Evolutionary conservation across 2,329 filamentous ascomycete species (phyloP).

Genomic region (Aspergillus viridinutans): DNA sequence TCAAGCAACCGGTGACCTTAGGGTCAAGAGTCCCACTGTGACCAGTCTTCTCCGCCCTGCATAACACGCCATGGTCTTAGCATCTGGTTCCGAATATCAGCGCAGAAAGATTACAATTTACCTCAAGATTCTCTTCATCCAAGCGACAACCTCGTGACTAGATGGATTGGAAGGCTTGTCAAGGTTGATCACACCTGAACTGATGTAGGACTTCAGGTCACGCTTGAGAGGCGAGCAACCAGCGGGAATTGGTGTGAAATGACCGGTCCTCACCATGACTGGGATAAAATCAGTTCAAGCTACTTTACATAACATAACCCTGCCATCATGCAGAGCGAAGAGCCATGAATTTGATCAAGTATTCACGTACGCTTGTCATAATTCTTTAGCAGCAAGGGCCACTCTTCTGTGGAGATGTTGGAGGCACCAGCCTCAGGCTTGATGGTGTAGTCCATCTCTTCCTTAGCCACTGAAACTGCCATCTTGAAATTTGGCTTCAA

Average conservation of each 20-base stretch:
- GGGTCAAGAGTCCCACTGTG: constrained; percentile 98
- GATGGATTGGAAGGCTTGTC: constrained; percentile 97
- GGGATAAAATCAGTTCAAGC: constrained; percentile 16
- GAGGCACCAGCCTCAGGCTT: constrained; percentile 83
- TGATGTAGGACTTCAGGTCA: constrained; percentile 95
- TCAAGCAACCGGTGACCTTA: constrained; percentile 94
- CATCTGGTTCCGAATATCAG: background rate
- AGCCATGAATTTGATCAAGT: constrained; percentile 7
- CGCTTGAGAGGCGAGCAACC: constrained; percentile 88
- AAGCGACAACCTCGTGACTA: constrained; percentile 97
- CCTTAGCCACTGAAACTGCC: constrained; percentile 49
- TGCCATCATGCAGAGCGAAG: constrained; percentile 1
- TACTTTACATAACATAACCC: constrained; percentile 5
- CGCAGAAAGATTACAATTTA: constrained; percentile 38
- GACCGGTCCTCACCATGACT: constrained; percentile 90
- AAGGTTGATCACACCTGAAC: constrained; percentile 96
- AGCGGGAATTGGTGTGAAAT: constrained; percentile 94
- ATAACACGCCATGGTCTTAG: constrained; percentile 16
- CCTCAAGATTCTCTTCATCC: constrained; percentile 97
- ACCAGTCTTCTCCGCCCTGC: constrained; percentile 87
- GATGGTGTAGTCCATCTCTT: constrained; percentile 75
- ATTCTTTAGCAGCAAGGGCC: constrained; percentile 93
- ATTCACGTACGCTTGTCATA: constrained; percentile 76
- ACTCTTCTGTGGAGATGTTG: constrained; percentile 77
- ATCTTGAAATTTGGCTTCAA: constrained; percentile 24